Evolutionary conservation across 495 filamentous ascomycete genomes (phyloP).

Genomic region (Hamigera avellanea): DNA sequence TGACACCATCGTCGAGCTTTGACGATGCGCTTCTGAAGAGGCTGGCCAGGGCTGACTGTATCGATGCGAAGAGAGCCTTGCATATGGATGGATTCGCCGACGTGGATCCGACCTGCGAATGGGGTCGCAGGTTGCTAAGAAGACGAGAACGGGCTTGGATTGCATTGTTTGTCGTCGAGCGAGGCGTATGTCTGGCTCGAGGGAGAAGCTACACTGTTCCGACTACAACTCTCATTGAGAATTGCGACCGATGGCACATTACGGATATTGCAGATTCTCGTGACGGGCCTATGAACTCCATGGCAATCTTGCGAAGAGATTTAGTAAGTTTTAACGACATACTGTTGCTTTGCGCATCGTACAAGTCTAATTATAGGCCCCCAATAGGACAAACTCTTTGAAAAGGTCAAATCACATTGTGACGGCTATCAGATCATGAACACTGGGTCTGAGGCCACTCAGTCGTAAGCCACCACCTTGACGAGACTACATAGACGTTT

Average conservation of each 20-base stretch:
- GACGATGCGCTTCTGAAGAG: slow-evolving; percentile 33
- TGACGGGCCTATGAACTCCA: slow-evolving; percentile 57
- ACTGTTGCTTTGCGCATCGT: no score
- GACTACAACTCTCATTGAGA: slow-evolving; percentile 48
- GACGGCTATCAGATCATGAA: slow-evolving; percentile 41
- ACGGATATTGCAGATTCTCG: slow-evolving; percentile 50
- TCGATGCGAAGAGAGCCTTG: slow-evolving; percentile 51
- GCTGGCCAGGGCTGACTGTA: slow-evolving; percentile 51
- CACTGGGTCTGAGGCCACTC: slow-evolving; percentile 42
- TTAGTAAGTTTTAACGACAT: slow-evolving; percentile 47
- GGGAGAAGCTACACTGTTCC: slow-evolving; percentile 58
- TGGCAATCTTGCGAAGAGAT: slow-evolving; percentile 55
- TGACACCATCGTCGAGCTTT: slow-evolving; percentile 42
- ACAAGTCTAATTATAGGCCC: no score
- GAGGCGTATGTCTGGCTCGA: slow-evolving; percentile 58
- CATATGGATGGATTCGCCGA: slow-evolving; percentile 56
- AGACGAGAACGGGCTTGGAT: slow-evolving; percentile 60
- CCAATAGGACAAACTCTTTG: slow-evolving; percentile 46
- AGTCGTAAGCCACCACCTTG: slow-evolving; percentile 29
- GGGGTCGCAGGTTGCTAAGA: slow-evolving; percentile 47
- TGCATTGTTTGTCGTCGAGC: slow-evolving; percentile 59
- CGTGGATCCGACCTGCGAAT: slow-evolving; percentile 46
- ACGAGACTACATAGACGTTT: not conserved
- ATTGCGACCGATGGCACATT: slow-evolving; percentile 57
- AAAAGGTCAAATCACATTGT: slow-evolving; percentile 48